These are phyloP conservation scores for Gyrodon lividus DNA, from an alignment of 768 basidiomycete genomes.

Conservation along the genomic window DNA sequence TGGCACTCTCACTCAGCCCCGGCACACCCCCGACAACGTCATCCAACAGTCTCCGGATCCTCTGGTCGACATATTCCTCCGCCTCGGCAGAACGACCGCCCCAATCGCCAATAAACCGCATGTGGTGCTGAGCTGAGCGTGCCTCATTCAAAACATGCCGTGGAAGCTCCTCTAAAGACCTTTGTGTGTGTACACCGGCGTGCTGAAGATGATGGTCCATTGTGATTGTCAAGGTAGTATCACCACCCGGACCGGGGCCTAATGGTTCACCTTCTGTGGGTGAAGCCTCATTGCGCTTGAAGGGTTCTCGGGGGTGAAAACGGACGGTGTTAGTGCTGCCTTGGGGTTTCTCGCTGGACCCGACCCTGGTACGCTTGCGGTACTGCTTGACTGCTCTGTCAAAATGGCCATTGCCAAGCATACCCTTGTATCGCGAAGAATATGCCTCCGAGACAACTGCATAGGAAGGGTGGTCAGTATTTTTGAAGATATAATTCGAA, in stretches of 20 bases:
- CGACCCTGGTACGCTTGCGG: slow-evolving; percentile 27
- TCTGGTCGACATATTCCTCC: slow-evolving; percentile 9
- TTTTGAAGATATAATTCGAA: background rate
- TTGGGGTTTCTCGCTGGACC: slow-evolving; percentile 14
- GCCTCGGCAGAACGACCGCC: slow-evolving; percentile 5
- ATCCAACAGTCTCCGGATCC: slow-evolving; percentile 38
- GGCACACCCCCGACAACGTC: slow-evolving; percentile 37
- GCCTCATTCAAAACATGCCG: slow-evolving; percentile 37
- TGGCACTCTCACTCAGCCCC: slow-evolving; percentile 32
- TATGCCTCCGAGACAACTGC: slow-evolving; percentile 67
- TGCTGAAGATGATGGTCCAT: too few species aligned
- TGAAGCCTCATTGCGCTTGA: slow-evolving; percentile 4
- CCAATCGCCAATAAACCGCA: slow-evolving; percentile 33
- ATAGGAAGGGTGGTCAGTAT: background rate
- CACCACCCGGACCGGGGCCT: too few species aligned
- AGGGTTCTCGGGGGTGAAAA: background rate
- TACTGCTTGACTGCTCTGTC: slow-evolving; percentile 47
- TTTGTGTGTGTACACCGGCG: slow-evolving; percentile 20
- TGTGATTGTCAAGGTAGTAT: slow-evolving; percentile 1
- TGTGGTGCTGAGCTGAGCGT: slow-evolving; percentile 39
- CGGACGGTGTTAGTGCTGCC: slow-evolving; percentile 3
- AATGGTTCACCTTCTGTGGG: background rate
- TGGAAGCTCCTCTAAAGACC: slow-evolving; percentile 40
- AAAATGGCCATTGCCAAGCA: slow-evolving; percentile 47
- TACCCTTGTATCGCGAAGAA: slow-evolving; percentile 60